phyloP scores from a whole-genome alignment of 2,329 filamentous ascomycete species.

The Aspergillus chevalieri region DNA sequence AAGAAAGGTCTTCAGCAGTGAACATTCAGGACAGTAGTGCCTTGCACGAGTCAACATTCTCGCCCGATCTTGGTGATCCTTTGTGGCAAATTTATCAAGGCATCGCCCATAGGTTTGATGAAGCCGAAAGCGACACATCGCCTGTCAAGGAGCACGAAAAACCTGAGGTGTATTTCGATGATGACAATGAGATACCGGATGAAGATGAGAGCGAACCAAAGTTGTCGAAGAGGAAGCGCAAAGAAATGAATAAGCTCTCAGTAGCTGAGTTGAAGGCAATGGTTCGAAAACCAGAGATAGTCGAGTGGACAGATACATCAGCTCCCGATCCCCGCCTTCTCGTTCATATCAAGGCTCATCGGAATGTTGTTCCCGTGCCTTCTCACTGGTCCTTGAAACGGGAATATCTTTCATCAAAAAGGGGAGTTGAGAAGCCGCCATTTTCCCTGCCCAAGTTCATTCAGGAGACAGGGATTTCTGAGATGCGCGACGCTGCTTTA shows the following conservation, averaged over 20 bases:
- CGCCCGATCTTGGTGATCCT: conserved; percentile 63
- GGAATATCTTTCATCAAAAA: conserved; percentile 93
- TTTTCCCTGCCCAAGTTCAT: conserved; percentile 95
- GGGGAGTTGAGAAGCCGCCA: conserved; percentile 90
- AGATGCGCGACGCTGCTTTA: conserved; percentile 94
- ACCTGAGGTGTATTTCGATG: conserved; percentile 75
- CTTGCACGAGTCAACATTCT: conserved; percentile 41
- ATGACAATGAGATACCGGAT: conserved; percentile 79
- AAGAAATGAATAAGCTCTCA: conserved; percentile 83
- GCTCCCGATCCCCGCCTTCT: conserved; percentile 82
- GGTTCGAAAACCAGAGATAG: conserved; percentile 83
- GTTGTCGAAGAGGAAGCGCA: conserved; percentile 90
- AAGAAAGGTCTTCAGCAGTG: conserved; percentile 8
- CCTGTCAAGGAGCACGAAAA: conserved; percentile 65
- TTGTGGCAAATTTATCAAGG: conserved; percentile 77
- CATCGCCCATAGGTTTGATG: conserved; percentile 74
- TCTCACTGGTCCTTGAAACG: conserved; percentile 92
- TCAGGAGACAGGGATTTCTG: conserved; percentile 90
- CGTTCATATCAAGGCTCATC: conserved; percentile 88
- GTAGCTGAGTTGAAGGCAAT: conserved; percentile 92
- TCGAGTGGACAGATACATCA: conserved; percentile 95
- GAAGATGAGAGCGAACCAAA: conserved; percentile 63
- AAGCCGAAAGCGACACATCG: conserved; percentile 57
- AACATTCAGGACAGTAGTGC: conserved; percentile 25
- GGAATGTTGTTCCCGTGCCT: conserved; percentile 93